phyloP scores from a whole-genome alignment of 208 protist genomes.

The Leishmania guyanensis region DNA sequence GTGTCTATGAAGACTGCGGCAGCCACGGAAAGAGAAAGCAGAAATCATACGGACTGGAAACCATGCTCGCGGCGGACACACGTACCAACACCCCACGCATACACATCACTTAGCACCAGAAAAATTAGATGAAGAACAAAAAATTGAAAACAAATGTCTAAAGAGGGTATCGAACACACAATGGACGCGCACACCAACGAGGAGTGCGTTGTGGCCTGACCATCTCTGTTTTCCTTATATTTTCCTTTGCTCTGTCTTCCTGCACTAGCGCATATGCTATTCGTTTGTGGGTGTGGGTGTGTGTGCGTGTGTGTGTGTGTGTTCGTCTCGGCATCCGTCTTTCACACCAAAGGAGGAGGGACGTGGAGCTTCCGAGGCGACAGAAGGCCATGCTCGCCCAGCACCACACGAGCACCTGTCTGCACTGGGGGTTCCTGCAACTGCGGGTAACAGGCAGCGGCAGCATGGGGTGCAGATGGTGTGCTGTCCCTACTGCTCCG shows the following conservation, averaged over 20 bases:
- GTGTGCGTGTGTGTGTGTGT: background rate
- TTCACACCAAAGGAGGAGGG: background rate
- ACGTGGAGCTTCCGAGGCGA: background rate
- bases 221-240: background rate
- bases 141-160: background rate
- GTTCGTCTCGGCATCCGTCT: background rate
- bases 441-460: background rate
- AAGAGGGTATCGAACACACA: background rate
- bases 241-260: background rate
- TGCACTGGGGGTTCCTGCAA: background rate
- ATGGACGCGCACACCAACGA: no score
- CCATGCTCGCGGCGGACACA: no score
- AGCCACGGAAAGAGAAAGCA: background rate
- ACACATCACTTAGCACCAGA: no score
- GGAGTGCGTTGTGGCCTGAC: background rate
- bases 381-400: background rate
- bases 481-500: background rate
- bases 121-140: background rate
- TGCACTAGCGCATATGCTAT: background rate
- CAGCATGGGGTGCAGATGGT: background rate
- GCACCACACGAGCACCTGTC: background rate
- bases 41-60: background rate
- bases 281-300: background rate
- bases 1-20: background rate
- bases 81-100: no score